Base-by-base conservation (phyloP, 331 rosid species). In the Stylosanthes scabra region DNA sequence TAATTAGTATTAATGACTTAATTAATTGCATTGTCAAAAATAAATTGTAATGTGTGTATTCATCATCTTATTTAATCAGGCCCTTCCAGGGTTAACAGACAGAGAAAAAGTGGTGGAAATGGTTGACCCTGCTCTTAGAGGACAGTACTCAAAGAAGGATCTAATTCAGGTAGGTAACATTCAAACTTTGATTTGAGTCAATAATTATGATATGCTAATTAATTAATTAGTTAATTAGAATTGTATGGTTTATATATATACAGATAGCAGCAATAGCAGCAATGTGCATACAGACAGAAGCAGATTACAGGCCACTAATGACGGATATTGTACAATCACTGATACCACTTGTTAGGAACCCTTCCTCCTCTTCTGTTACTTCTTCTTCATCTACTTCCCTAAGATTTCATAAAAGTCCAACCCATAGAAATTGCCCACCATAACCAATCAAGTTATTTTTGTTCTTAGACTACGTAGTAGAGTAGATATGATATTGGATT, bases 241-340 rank as follows among this genome's bases (percentile, higher is more conserved):
- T 5, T 44, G 2, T 74, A 52, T 68, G 37, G 54, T 29, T 51
- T 20, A 20, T 20, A 20, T n/a, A n/a, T 72, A 11, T 72, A 11
- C 73, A 95, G 98, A 59, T 90, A 63, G 99, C 99, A 9, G 99
- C 99, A 42, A 88, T 95, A 58, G 99, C 99, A 74, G 99, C 99
- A 54, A 85, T 92, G 98, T 95, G 99, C 75, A 90, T 92, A 82
- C 99, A 92, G 83, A 90, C 98, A 65, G 98, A 95, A 88, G 96
- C 98, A 72, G 98, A 87, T 57, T 95, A 92, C 80, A 83, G 99
- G 66, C 99, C 99, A 11, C 76, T 95, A 28, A 95, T 92, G 97
- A 87, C 94, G 3, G 99, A 95, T 58, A 97, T 95, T 9, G 94
- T 90, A 25, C 99, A 91, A 63, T 92, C 99, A 44, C 82, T 95